Conservation (phyloP, 2,329 filamentous ascomycete species). For the Aspergillus carbonarius region DNA sequence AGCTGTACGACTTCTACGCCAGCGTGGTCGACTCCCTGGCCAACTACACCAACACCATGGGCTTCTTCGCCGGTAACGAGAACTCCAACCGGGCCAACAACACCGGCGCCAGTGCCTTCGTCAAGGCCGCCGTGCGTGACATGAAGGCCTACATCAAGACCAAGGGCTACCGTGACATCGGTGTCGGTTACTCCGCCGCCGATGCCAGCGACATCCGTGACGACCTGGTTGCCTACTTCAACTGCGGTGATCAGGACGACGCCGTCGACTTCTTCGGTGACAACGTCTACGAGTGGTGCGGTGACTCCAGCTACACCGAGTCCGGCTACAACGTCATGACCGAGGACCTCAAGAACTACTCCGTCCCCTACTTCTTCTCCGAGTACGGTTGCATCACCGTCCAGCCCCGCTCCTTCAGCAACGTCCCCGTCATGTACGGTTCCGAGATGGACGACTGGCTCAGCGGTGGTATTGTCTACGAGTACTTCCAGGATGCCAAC, state of each 20-base stretch:
- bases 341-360: conserved; percentile 80
- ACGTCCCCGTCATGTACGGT: conserved; percentile 77
- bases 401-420: conserved; percentile 73
- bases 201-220: conserved; percentile 80
- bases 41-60: conserved; percentile 83
- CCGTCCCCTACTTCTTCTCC: conserved; percentile 92
- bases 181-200: conserved; percentile 92
- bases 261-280: conserved; percentile 97
- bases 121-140: conserved; percentile 95
- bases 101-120: conserved; percentile 84
- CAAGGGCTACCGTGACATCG: conserved; percentile 71
- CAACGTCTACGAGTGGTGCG: conserved; percentile 99
- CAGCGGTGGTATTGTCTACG: conserved; percentile 95
- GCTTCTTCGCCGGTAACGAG: conserved; percentile 98
- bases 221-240: conserved; percentile 86
- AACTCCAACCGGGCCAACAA: conserved; percentile 86
- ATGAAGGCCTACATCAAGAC: conserved; percentile 86
- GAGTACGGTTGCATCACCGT: conserved; percentile 91
- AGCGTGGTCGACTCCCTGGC: conserved; percentile 74
- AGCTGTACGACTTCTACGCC: conserved; percentile 76
- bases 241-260: conserved; percentile 68
- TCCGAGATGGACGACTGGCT: conserved; percentile 77
- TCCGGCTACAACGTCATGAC: conserved; percentile 81
- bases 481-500: conserved; percentile 90
- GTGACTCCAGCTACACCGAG: conserved; percentile 69